Evolutionary conservation across 352 stramenopile species (phyloP).

Genomic region (Globisporangium viniferum): DNA sequence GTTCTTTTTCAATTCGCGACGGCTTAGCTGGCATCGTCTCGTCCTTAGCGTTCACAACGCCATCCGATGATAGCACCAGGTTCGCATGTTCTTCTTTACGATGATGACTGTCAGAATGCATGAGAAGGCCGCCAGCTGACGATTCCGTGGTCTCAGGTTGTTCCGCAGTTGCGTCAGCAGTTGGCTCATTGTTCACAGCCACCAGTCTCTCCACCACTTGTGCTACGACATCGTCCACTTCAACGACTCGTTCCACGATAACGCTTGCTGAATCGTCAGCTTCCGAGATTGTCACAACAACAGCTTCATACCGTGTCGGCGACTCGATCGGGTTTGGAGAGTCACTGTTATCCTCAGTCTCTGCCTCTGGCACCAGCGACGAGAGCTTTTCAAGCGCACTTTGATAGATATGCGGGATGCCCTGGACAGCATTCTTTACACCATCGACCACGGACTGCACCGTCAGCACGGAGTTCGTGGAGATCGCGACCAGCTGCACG

Average conservation of each 20-base stretch:
- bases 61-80: neutral
- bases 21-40: neutral
- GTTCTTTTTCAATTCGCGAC: neutral
- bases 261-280: neutral
- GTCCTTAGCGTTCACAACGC: neutral
- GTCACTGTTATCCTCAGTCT: neutral
- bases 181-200: neutral
- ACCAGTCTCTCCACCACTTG: neutral
- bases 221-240: neutral
- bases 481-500: slow-evolving; percentile 22
- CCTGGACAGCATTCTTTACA: neutral
- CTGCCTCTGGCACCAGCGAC: neutral
- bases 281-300: neutral
- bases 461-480: neutral
- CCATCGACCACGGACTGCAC: neutral
- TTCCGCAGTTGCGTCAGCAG: neutral
- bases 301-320: neutral
- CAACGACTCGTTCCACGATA: neutral
- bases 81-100: neutral
- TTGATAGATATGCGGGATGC: slow-evolving; percentile 1
- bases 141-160: neutral
- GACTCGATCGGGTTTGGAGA: neutral
- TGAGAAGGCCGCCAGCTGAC: neutral
- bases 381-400: slow-evolving; percentile 2
- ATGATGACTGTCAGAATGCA: neutral